Evolutionary conservation across 139 green algal species (phyloP).

Genomic region (Pleodorina starrii): DNA sequence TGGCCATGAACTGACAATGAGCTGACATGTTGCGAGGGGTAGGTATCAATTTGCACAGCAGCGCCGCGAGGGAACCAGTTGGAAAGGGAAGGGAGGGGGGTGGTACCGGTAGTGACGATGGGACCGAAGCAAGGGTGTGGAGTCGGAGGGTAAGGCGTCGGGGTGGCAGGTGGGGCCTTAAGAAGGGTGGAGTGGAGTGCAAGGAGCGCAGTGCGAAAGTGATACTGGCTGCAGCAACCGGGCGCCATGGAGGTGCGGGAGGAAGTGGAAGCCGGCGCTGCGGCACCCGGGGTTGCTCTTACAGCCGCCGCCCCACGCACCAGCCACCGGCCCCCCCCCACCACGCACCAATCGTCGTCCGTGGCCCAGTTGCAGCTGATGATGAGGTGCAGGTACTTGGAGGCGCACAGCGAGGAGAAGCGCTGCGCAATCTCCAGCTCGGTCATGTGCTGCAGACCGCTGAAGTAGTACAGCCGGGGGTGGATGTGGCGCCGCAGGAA

Average conservation of each 20-base stretch:
- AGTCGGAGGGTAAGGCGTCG: neutral
- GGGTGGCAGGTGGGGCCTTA: neutral
- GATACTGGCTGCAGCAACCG: too few relatives aligned
- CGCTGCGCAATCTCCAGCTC: conserved; percentile 31
- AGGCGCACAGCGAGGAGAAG: neutral
- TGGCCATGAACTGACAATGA: too few relatives aligned
- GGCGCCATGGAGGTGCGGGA: too few relatives aligned
- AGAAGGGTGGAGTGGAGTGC: neutral
- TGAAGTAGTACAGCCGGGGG: conserved; percentile 31
- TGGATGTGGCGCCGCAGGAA: neutral
- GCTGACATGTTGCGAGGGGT: too few relatives aligned
- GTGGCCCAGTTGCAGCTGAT: conserved; percentile 37
- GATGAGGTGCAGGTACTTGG: conserved; percentile 35
- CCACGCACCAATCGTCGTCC: conserved; percentile 10
- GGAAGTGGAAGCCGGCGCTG: too few relatives aligned
- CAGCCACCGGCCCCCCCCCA: too few relatives aligned
- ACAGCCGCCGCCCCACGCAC: too few relatives aligned
- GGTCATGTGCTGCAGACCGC: conserved; percentile 34
- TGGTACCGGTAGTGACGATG: too few relatives aligned
- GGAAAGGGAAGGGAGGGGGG: neutral
- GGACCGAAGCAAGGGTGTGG: neutral
- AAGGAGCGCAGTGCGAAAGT: neutral
- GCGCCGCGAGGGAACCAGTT: neutral
- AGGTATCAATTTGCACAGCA: too few relatives aligned
- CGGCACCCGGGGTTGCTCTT: too few relatives aligned